These are phyloP conservation scores for Globisporangium middletonii DNA, from an alignment of 352 stramenopile species.

Conservation along the genomic window DNA sequence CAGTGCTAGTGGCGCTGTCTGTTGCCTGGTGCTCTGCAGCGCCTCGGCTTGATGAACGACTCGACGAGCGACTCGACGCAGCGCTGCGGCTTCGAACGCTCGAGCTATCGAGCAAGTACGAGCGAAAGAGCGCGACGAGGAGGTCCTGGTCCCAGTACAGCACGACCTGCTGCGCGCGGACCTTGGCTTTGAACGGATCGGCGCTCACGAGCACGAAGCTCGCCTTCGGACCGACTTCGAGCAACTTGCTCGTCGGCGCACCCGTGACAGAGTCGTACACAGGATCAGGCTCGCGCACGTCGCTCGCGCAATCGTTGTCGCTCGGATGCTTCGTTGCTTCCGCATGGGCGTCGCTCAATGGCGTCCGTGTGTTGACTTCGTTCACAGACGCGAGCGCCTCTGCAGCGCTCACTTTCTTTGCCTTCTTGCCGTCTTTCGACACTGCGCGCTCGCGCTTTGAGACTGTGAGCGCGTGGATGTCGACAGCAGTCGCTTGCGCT, in stretches of 20 bases:
- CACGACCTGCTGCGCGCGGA: conserved; percentile 41
- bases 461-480: conserved; percentile 37
- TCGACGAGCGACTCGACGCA: conserved; percentile 22
- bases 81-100: conserved; percentile 17
- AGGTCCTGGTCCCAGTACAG: conserved; percentile 75
- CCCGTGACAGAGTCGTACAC: conserved; percentile 37
- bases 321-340: not conserved
- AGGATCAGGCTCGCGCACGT: conserved; percentile 22
- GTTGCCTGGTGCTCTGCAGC: not conserved
- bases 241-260: conserved; percentile 36
- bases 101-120: conserved; percentile 36
- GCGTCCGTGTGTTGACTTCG: conserved; percentile 7
- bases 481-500: conserved; percentile 39
- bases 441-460: conserved; percentile 26
- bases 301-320: not conserved
- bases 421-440: conserved; percentile 16
- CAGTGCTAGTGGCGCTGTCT: not conserved
- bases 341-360: not conserved
- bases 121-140: conserved; percentile 48
- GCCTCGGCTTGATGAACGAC: conserved; percentile 19
- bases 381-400: conserved; percentile 34
- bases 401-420: conserved; percentile 26
- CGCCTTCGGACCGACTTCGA: conserved; percentile 52
- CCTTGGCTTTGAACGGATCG: conserved; percentile 42
- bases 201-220: conserved; percentile 46